Base-by-base conservation (phyloP, 2,329 filamentous ascomycete species). In the Paraphoma sp. region DNA sequence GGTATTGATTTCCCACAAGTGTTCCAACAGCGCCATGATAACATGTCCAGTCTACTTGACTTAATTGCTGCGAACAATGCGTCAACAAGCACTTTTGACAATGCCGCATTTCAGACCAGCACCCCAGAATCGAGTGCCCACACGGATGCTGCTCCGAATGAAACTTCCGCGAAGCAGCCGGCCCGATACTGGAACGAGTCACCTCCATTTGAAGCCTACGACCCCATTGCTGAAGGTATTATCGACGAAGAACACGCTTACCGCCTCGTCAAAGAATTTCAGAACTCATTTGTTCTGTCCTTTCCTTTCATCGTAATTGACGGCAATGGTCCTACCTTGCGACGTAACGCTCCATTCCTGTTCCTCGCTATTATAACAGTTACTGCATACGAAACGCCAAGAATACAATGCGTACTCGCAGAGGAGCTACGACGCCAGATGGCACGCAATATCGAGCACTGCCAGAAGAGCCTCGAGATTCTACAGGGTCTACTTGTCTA, bases 401-500 rank as follows among this genome's bases (percentile, higher is more conserved):
- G 43, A 4, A 57, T 65, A n/a, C 72, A 76, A 49, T 53, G 55
- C n/a, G 54, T 62, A 1, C 62, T 76, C 3, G 66, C 67, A 6
- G 71, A 68, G 31, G 64, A 67, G 28, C 43, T 75, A 29, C 65
- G 68, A 44, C 57, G 64, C 4, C 62, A 69, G 38, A 64, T 78
- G 47, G 65, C 69, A 18, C 67, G 69, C 9, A 68, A 77, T 45
- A 63, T 80, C 10, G 48, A 72, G 12, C 59, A 63, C 6, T 70
- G 70, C 2, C 65, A 75, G 8, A 68, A 75, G 23, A 74, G 64
- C 30, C 69, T 80, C n/a, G 78, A 78, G 38, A 63, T 78, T 11
- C 65, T 80, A 14, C 75, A 80, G 59, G 78, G 76, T 2, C 52
- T 79, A 6, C 59, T 79, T 12, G 63, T 80, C 0, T 72, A 71